These are phyloP conservation scores for Cryptococcus sp. DNA, from an alignment of 1,284 basidiomycete genomes.

Conservation along the genomic window DNA sequence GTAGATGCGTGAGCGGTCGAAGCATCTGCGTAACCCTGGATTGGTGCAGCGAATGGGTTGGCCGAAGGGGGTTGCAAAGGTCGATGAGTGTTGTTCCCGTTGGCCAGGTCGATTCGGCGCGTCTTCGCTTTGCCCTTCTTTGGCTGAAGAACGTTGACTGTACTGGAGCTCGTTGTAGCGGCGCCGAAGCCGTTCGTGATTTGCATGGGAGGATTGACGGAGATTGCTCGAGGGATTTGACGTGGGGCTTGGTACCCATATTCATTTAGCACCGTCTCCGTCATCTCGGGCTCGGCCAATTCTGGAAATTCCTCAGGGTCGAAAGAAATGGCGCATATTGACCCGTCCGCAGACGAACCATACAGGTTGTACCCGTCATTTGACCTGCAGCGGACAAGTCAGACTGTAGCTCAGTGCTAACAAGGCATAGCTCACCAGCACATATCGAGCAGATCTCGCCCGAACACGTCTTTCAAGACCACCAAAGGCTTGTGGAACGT, in stretches of 20 bases:
- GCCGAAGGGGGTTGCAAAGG: conserved; percentile 7
- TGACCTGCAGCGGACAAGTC: conserved; percentile 62
- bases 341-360: conserved; percentile 93
- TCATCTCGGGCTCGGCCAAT: conserved; percentile 71
- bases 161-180: conserved; percentile 12
- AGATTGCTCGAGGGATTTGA: conserved; percentile 9
- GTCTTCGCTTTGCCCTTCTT: conserved; percentile 27
- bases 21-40: conserved; percentile 35
- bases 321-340: conserved; percentile 84
- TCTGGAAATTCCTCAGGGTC: conserved; percentile 78
- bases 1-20: conserved; percentile 31
- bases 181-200: conserved; percentile 20
- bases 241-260: conserved; percentile 64
- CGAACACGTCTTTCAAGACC: conserved; percentile 91
- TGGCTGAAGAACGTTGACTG: conserved; percentile 35
- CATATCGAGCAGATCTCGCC: conserved; percentile 90
- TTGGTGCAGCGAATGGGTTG: conserved; percentile 23
- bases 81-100: conserved; percentile 5
- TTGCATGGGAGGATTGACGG: conserved; percentile 5
- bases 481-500: conserved; percentile 84
- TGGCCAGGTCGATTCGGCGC: conserved; percentile 15
- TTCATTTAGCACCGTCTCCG: conserved; percentile 73
- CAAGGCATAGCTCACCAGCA: conserved; percentile 68
- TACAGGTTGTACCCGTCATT: conserved; percentile 89
- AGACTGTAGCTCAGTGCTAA: conserved; percentile 3